Base-by-base conservation (phyloP, 257 asterid genomes). In the Plantago elongata region DNA sequence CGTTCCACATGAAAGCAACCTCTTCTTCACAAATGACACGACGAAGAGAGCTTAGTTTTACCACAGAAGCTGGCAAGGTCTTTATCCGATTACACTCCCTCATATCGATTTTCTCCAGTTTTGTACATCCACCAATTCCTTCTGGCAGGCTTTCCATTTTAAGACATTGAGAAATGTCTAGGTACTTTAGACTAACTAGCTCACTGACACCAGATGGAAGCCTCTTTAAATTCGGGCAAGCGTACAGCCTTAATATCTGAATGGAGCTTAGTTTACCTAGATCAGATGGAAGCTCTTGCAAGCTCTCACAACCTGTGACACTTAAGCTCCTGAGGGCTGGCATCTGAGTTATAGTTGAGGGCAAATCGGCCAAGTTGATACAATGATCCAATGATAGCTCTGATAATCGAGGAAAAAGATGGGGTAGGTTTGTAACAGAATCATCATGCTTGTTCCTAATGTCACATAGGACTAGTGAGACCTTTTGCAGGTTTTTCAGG, bases 341-440 rank as follows among this genome's bases (percentile, higher is more conserved):
- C 96, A 91, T 88, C 52, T 61, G 75, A 74, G 85, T 82, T 50
- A 91, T 68, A 48, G 83, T 78, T 0, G 81, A 51, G 5, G 98
- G 96, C 15, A 91, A 60, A 37, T 77, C 81, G 22, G 74, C 68
- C 47, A 91, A 55, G 72, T 91, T 88, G 69, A 91, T 88, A 79
- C 98, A 91, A 65, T 91, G 95, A 70, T 91, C 96, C 85, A 91
- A 67, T 9, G 89, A 75, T 68, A 91, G 84, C 73, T 91, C 98
- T 0, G 82, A 74, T 7, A 91, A 96, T 14, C 78, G 78, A 13
- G 98, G 98, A 80, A 91, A 91, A 30, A 85, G 82, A 54, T 57
- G 55, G 45, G 90, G 84, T 2, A 89, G 75, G 63, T 80, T 84
- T 42, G 83, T 40, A 9, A 29, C 60, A 1, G 89, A 71, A 48